A percentile compares a stretch with the other conserved stretches of the same genome.
These are phyloP conservation scores for Pyrenula massariospora DNA, from an alignment of 495 filamentous ascomycete genomes.

Conservation along the genomic window DNA sequence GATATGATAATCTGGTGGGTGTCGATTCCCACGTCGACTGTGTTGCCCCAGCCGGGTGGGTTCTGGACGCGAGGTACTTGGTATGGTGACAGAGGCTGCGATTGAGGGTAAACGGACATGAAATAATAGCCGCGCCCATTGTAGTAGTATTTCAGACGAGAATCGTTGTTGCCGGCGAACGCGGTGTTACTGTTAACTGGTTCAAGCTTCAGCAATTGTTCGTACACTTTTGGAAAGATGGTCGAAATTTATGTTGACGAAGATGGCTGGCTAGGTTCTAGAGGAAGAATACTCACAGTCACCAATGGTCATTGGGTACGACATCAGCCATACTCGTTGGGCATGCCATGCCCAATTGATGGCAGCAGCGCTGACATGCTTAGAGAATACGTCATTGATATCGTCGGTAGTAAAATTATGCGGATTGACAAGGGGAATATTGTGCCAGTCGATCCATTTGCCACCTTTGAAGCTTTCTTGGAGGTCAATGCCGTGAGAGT, in stretches of 20 bases:
- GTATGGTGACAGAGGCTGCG: neutral
- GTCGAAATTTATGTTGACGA: neutral
- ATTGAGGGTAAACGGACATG: neutral
- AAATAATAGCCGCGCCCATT: neutral
- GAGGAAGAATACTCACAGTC: neutral
- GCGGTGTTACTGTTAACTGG: neutral
- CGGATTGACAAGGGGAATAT: neutral
- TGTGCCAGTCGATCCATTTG: neutral
- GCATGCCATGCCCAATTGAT: neutral
- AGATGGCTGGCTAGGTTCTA: neutral
- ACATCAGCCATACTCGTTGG: neutral
- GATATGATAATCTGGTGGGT: neutral
- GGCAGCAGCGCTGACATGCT: neutral
- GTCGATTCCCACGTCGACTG: neutral
- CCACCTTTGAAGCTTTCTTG: neutral
- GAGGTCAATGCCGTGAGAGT: neutral
- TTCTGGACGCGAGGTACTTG: neutral
- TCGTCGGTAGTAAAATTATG: neutral
- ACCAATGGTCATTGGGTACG: neutral
- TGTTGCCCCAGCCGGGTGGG: neutral
- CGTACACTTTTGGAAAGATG: neutral
- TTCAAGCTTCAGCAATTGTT: neutral
- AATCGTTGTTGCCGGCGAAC: neutral
- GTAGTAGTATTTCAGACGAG: neutral
- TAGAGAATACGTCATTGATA: neutral